Conservation (phyloP, 306 rosid species). For the Luffa acutangula region DNA sequence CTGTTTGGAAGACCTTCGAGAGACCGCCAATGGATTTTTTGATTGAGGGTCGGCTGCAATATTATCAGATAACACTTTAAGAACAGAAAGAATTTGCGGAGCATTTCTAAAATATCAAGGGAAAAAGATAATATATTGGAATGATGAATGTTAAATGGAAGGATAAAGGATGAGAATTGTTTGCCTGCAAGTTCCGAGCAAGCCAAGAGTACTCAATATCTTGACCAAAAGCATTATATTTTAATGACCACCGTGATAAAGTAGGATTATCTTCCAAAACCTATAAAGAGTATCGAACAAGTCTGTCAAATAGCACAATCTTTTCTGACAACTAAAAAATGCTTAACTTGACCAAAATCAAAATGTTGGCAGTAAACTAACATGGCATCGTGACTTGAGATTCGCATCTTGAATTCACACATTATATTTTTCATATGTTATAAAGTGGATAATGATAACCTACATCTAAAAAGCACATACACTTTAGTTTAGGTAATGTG, state of each 20-base stretch:
- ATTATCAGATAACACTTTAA: slow-evolving; percentile 7
- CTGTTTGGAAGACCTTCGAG: slow-evolving; percentile 94
- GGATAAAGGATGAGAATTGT: background rate
- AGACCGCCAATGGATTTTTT: slow-evolving; percentile 95
- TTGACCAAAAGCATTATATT: slow-evolving; percentile 79
- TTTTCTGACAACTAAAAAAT: background rate
- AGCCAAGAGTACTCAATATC: slow-evolving; percentile 85
- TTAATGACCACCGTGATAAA: slow-evolving; percentile 83
- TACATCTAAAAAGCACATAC: background rate
- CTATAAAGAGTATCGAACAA: slow-evolving; percentile 29
- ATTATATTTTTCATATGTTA: background rate
- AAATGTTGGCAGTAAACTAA: background rate
- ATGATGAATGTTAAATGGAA: background rate
- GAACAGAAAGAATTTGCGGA: background rate
- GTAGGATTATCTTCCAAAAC: slow-evolving; percentile 79
- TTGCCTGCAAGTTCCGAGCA: slow-evolving; percentile 94
- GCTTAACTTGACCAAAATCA: background rate
- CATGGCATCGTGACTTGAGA: background rate
- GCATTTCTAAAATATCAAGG: slow-evolving; percentile 9
- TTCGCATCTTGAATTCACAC: background rate
- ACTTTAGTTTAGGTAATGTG: background rate
- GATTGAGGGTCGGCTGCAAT: slow-evolving; percentile 84
- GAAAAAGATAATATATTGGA: background rate
- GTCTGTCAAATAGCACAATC: background rate
- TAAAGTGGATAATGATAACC: background rate